Evolutionary conservation across 495 filamentous ascomycete genomes (phyloP).

Genomic region (Durotheca rogersii): DNA sequence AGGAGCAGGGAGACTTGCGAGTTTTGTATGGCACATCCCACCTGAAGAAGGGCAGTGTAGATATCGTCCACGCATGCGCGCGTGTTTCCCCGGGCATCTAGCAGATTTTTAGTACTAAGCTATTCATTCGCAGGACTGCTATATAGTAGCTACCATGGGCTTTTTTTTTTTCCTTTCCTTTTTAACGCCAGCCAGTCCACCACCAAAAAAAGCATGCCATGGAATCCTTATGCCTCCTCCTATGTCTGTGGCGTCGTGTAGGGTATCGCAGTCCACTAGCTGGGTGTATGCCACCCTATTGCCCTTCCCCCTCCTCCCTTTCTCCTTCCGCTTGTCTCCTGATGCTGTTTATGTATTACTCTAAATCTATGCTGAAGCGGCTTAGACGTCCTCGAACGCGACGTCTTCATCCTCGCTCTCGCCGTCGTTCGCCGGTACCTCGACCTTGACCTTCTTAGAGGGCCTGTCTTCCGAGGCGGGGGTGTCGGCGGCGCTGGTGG

Average conservation of each 20-base stretch:
- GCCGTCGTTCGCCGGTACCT: slow-evolving; percentile 44
- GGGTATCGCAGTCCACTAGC: neutral
- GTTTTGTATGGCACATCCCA: slow-evolving; percentile 19
- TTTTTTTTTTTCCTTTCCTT: no score
- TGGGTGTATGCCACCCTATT: no score
- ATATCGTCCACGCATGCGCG: slow-evolving; percentile 2
- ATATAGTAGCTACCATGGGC: no score
- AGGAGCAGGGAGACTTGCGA: no score
- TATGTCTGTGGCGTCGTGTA: neutral
- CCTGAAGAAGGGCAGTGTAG: slow-evolving; percentile 15
- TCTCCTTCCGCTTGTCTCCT: neutral
- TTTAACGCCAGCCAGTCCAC: neutral
- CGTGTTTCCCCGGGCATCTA: slow-evolving; percentile 9
- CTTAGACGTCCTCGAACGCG: slow-evolving; percentile 64
- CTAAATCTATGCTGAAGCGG: neutral
- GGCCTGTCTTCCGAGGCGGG: slow-evolving; percentile 47
- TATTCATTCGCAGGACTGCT: no score
- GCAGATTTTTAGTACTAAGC: no score
- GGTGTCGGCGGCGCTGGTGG: slow-evolving; percentile 38
- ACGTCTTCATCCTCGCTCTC: slow-evolving; percentile 60
- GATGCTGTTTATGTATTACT: neutral
- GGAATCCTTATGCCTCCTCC: no score
- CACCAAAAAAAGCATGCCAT: neutral
- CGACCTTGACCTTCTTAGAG: slow-evolving; percentile 57
- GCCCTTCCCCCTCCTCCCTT: neutral